phyloP scores from a whole-genome alignment of 1,139 yeast species.

The Diutina scorzettiae region DNA sequence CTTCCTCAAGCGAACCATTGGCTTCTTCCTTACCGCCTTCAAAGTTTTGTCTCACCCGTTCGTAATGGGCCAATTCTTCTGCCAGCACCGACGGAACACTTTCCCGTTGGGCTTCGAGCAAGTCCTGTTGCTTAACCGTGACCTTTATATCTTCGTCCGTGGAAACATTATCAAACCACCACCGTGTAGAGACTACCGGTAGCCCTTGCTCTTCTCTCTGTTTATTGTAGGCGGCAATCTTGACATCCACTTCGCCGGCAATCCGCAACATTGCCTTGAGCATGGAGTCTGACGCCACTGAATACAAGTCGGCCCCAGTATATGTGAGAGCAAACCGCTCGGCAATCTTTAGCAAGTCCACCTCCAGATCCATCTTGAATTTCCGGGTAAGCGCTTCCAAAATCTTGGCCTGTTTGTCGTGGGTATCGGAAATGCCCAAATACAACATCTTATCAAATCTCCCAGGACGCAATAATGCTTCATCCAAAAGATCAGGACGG shows the following conservation, averaged over 20 bases:
- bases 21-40: slow-evolving; percentile 37
- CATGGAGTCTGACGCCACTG: slow-evolving; percentile 90
- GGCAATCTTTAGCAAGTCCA: slow-evolving; percentile 52
- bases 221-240: slow-evolving; percentile 42
- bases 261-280: slow-evolving; percentile 88
- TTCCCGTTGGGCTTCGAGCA: slow-evolving; percentile 58
- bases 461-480: slow-evolving; percentile 89
- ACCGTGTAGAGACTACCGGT: slow-evolving; percentile 46
- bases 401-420: slow-evolving; percentile 78
- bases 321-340: slow-evolving; percentile 71
- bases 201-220: slow-evolving; percentile 16
- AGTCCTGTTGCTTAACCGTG: slow-evolving; percentile 58
- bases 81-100: slow-evolving; percentile 79
- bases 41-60: slow-evolving; percentile 64
- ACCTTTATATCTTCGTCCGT: slow-evolving; percentile 57
- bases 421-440: slow-evolving; percentile 84
- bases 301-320: slow-evolving; percentile 97
- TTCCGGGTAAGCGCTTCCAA: slow-evolving; percentile 83
- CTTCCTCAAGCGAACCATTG: background rate
- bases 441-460: slow-evolving; percentile 92
- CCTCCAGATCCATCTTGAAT: slow-evolving; percentile 50
- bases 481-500: slow-evolving; percentile 88
- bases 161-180: slow-evolving; percentile 90
- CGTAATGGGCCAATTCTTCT: slow-evolving; percentile 76
- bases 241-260: slow-evolving; percentile 63